Evolutionary conservation across 2,329 filamentous ascomycete genomes (phyloP), one percentile per base, ranked within the genome.

Genomic region (Diplocarpon rosae): DNA sequence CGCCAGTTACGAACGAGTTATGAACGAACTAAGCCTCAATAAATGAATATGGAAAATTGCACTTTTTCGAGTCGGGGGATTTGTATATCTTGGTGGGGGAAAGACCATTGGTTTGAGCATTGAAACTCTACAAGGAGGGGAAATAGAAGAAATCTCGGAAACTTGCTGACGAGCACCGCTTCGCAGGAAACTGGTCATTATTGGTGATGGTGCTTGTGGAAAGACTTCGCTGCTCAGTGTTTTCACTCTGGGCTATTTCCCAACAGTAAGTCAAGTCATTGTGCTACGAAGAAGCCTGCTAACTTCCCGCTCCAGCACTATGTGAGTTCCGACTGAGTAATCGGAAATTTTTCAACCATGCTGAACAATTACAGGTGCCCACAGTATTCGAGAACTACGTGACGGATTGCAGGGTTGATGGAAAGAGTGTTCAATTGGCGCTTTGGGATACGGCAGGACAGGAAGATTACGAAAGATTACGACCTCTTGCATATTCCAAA

Each of bases 381-480:
- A 98, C 92, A 37, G 92, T 98, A 31, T 98, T 98, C 66, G 92
- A 98, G 64, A 98, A 98, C 69, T 98, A 98, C 62, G 92, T 98
- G 53, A 98, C 92, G 57, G 92, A 98, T 69, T 98, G 92, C 67
- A 78, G 90, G 69, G 92, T 98, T 49, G 92, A 98, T 63, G 92
- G 92, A 60, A 95, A 95, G 65, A 95, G 87, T n/a, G 92, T 98
- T 32, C 92, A 98, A 69, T 75, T 98, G 52, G 92, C 92, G 41
- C 71, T 98, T 58, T 98, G 92, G 92, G 92, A 98, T 79, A 98
- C 92, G n/a, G 92, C 92, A 41, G 92, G 92, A 49, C 92, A 98
- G 66, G 92, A 98, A 74, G 92, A 98, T 64, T 98, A 98, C 65
- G 92, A 98, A 66, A 77, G 92, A 63, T 71, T 98, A 68, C 83